Base-by-base conservation (phyloP, 2,329 filamentous ascomycete species). In the Neonectria punicea region DNA sequence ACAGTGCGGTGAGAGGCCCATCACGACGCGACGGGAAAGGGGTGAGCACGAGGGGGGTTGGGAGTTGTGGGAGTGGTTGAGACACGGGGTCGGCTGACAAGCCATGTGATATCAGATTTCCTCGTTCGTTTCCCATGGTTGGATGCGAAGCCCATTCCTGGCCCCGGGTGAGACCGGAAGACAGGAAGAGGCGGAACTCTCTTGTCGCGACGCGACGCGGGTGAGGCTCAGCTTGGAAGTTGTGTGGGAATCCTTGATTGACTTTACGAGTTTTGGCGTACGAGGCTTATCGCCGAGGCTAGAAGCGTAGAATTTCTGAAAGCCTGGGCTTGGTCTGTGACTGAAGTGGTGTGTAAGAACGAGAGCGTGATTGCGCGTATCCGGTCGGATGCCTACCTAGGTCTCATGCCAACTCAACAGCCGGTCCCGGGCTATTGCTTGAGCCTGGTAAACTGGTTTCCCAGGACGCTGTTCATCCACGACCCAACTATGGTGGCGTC, bases 391-490 rank as follows among this genome's bases (percentile, higher is more conserved):
- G 58, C 67, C 64, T 68, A 20, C 25, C 25, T 25, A 6, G 25
- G 28, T 51, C 49, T 51, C 18, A 34, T 51, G 49, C 22, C 28
- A 10, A 51, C 49, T 51, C 22, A 18, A 20, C n/a, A 20, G 54
- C 47, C 50, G 36, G 60, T 39, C 28, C n/a, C 62, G 46, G n/a
- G 49, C 65, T 66, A 70, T 58, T 73, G 61, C 49, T 54, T 34
- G 43, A 65, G 64, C 47, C 66, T 73, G 25, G 70, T 78, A 43
- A 78, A 79, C 5, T 69, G 70, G 9, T 71, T 71, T n/a, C 77
- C 77, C 11, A 79, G 67, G 18, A 77, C 63, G 2, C 62, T 56
- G 51, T 79, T 73, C 72, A 79, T 71, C 77, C 77, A 79, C 25
- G 60, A 20, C 6, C 77, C 77, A 47, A 75, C 58, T 60, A 69